phyloP scores from a whole-genome alignment of 1,284 basidiomycete species.

The Ceratobasidium sp. region DNA sequence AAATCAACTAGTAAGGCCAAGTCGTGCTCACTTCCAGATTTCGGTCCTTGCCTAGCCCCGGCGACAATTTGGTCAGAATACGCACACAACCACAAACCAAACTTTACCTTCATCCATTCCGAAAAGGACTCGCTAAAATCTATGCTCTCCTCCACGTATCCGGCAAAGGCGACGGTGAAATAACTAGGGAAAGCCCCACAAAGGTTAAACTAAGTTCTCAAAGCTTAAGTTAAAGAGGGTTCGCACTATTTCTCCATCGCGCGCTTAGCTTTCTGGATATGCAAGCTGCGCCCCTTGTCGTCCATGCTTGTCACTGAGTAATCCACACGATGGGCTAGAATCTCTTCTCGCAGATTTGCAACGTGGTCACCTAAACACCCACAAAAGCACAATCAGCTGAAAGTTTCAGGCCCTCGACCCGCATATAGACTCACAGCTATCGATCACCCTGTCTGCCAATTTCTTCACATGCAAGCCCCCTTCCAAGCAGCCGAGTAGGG shows the following conservation, averaged over 20 bases:
- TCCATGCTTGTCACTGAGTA: constrained; percentile 86
- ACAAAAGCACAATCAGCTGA: constrained; percentile 33
- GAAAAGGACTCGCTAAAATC: constrained; percentile 81
- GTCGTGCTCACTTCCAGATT: constrained; percentile 88
- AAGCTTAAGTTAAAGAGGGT: background rate
- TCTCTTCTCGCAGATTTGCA: constrained; percentile 89
- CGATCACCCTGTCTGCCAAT: constrained; percentile 89
- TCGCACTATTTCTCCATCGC: constrained; percentile 85
- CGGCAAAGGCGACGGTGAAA: constrained; percentile 95
- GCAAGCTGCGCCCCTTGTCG: constrained; percentile 68
- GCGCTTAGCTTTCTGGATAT: constrained; percentile 73
- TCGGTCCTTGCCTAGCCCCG: constrained; percentile 78
- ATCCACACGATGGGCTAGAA: constrained; percentile 83
- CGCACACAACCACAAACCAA: background rate
- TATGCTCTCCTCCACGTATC: constrained; percentile 81
- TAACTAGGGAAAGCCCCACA: constrained; percentile 66
- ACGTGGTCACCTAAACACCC: constrained; percentile 78
- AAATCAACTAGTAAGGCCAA: constrained; percentile 47
- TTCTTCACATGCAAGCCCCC: constrained; percentile 84
- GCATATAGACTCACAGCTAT: constrained; percentile 72
- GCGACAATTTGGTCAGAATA: constrained; percentile 38
- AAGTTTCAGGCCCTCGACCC: constrained; percentile 11
- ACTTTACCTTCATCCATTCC: constrained; percentile 82
- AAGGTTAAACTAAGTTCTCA: background rate
- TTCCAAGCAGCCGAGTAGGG: constrained; percentile 89